Base-by-base conservation (phyloP, 208 protist genomes). In the Acanthamoeba comandoni region DNA sequence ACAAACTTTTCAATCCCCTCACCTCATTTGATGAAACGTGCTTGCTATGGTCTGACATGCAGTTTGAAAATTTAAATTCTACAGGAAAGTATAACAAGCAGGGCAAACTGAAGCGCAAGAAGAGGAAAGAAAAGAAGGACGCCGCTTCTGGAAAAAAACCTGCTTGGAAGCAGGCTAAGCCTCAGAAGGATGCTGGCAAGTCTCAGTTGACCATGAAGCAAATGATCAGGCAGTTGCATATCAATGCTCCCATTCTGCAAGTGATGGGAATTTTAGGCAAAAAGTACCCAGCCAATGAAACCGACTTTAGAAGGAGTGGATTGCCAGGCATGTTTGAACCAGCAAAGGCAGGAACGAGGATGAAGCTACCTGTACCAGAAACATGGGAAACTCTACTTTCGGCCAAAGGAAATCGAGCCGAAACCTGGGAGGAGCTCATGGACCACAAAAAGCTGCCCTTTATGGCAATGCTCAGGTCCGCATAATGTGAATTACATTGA, bases 251-350 rank as follows among this genome's bases (percentile, higher is more conserved):
- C 2, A 93, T 94, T 0, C 96, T 97, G 82, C 70, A 62, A 48
- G 96, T 98, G n/a, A 98, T 98, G 94, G 97, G 96, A 43, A 79
- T 99, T n/a, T 91, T 98, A 0, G 98, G 98, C 26, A 98, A 98
- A 85, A 95, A 95, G 58, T 99, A 99, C 79, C 98, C 98, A 11
- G 31, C 57, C 7, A 96, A 67, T 9, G 92, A 92, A 77, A 94
- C 96, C n/a, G 95, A 94, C 43, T 98, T 98, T 49, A 12, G 62
- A 0, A 65, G 53, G 53, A 93, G 95, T 77, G 91, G 75, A 13
- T 91, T 94, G 24, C 62, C 43, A 22, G 92, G 95, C 73, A 79
- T 87, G n/a, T 98, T 97, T 77, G 96, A 98, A 52, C 52, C 93
- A 0, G 39, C 88, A 9, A 65, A 92, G 11, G 95, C 95, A n/a